phyloP scores from a whole-genome alignment of 768 basidiomycete genomes.

The Rhizopogon salebrosus region DNA sequence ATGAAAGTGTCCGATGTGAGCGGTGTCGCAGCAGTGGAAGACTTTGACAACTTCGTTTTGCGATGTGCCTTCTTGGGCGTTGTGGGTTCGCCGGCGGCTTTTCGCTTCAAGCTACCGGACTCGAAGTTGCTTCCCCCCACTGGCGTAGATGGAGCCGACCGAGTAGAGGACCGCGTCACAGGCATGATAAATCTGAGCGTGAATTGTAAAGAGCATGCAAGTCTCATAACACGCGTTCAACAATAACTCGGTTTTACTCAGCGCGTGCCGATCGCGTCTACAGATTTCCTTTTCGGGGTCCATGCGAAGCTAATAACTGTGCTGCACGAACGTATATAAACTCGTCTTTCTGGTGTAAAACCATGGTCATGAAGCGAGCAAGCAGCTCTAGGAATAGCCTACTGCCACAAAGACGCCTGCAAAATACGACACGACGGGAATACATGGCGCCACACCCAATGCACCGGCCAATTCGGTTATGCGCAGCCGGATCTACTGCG shows the following conservation, averaged over 20 bases:
- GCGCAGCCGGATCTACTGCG: background rate
- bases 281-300: no score
- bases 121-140: slow-evolving; percentile 3
- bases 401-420: no score
- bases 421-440: no score
- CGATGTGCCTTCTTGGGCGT: background rate
- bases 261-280: no score
- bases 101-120: slow-evolving; percentile 17
- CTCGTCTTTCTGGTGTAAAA: no score
- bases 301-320: no score
- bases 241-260: no score
- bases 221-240: no score
- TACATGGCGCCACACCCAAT: no score
- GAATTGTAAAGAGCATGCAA: background rate
- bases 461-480: background rate
- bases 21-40: background rate
- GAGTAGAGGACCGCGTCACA: slow-evolving; percentile 28
- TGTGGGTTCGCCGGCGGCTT: slow-evolving; percentile 5
- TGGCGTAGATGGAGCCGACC: slow-evolving; percentile 6
- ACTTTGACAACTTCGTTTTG: slow-evolving; percentile 3
- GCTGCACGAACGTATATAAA: no score
- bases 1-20: background rate
- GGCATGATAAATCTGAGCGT: slow-evolving; percentile 23
- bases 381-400: no score
- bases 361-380: no score